Conservation (phyloP, 1,284 basidiomycete species). For the Malassezia yamatoensis region DNA sequence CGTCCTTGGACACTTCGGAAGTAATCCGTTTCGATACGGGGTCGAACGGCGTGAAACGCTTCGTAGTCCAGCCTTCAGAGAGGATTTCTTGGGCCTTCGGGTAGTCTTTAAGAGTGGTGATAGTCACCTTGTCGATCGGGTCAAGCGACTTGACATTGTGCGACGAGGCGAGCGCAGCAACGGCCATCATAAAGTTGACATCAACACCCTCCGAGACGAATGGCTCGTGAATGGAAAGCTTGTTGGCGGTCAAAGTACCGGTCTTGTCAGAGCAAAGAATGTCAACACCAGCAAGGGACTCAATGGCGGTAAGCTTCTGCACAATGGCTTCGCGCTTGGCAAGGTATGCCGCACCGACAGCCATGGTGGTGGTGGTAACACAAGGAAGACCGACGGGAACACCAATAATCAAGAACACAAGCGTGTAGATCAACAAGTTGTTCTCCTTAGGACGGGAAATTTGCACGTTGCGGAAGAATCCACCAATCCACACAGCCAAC, state of each 20-base stretch:
- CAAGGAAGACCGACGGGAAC: constrained; percentile 56
- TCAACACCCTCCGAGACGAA: constrained; percentile 51
- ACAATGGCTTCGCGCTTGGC: constrained; percentile 56
- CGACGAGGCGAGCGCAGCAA: constrained; percentile 54
- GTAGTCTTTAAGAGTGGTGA: constrained; percentile 54
- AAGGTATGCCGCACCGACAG: constrained; percentile 56
- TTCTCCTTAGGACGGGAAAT: constrained; percentile 52
- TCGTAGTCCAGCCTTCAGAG: constrained; percentile 53
- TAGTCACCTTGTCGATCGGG: constrained; percentile 56
- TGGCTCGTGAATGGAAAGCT: constrained; percentile 55
- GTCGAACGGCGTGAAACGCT: constrained; percentile 55
- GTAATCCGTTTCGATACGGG: constrained; percentile 57
- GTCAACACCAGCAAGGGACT: constrained; percentile 56
- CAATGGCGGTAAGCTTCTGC: constrained; percentile 57
- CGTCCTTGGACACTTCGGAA: constrained; percentile 54
- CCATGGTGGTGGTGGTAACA: constrained; percentile 54
- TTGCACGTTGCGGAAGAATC: constrained; percentile 52
- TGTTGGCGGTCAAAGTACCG: constrained; percentile 56
- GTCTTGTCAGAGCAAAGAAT: constrained; percentile 58
- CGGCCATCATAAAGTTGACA: constrained; percentile 52
- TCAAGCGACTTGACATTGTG: constrained; percentile 56
- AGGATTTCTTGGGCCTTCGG: constrained; percentile 54
- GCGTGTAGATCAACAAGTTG: constrained; percentile 54
- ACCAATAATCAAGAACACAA: constrained; percentile 54
- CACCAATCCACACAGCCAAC: constrained; percentile 51